Conservation (phyloP, 2,329 filamentous ascomycete genomes). For the Didymella sp. region DNA sequence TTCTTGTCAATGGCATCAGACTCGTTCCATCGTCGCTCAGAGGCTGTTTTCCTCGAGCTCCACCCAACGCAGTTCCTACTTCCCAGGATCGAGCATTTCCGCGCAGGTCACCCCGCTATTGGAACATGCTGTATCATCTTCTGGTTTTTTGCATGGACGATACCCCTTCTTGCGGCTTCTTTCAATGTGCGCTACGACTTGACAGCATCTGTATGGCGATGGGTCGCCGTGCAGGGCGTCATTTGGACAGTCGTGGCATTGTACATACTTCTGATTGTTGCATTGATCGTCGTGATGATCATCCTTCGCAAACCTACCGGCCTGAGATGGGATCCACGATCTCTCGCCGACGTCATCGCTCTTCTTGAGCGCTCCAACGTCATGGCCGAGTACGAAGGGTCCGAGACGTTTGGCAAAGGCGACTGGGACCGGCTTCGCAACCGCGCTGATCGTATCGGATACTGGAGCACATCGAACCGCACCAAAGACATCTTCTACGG, state of each 20-base stretch:
- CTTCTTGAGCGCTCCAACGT: constrained; percentile 83
- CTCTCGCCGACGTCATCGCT: constrained; percentile 79
- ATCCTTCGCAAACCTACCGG: constrained; percentile 75
- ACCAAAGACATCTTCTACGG: constrained; percentile 76
- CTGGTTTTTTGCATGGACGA: constrained; percentile 80
- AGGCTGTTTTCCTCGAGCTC: constrained; percentile 68
- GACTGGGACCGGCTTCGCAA: constrained; percentile 63
- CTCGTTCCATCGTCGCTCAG: constrained; percentile 64
- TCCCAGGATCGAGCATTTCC: constrained; percentile 71
- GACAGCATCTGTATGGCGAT: constrained; percentile 71
- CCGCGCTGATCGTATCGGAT: constrained; percentile 77
- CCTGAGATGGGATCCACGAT: constrained; percentile 83
- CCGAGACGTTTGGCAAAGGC: constrained; percentile 65
- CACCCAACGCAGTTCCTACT: constrained; percentile 70
- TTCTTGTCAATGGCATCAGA: constrained; percentile 78
- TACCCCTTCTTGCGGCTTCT: constrained; percentile 79
- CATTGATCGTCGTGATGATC: constrained; percentile 65
- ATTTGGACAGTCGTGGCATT: constrained; percentile 79
- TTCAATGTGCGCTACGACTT: constrained; percentile 71
- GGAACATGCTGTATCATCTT: constrained; percentile 71
- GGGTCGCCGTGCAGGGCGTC: constrained; percentile 78
- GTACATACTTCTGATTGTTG: constrained; percentile 71
- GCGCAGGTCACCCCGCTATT: constrained; percentile 71
- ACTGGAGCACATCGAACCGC: constrained; percentile 76
- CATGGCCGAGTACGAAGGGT: constrained; percentile 72